A percentile compares a stretch with the other conserved stretches of the same genome.
phyloP scores from a whole-genome alignment of 108 stramenopile genomes.

The Asterionellopsis glacialis region DNA sequence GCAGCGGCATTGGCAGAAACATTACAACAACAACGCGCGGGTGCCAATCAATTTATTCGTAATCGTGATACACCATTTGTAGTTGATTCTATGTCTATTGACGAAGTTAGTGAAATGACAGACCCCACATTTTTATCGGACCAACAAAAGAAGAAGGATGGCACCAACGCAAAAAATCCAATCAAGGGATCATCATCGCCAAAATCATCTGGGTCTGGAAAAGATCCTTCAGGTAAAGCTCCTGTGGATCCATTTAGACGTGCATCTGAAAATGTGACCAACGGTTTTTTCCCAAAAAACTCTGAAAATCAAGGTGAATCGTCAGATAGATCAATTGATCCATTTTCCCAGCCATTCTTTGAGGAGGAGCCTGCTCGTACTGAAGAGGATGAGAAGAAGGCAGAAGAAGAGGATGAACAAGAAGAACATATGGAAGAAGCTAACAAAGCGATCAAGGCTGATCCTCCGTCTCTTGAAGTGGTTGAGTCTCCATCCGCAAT shows the following conservation, averaged over 20 bases:
- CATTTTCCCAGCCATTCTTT: background rate
- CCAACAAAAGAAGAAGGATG: background rate
- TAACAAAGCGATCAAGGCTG: too few relatives aligned
- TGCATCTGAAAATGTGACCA: background rate
- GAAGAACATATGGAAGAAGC: too few relatives aligned
- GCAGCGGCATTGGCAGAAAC: slow-evolving; percentile 8
- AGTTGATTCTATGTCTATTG: background rate
- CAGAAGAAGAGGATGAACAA: too few relatives aligned
- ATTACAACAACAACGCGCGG: background rate
- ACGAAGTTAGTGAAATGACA: slow-evolving; percentile 6
- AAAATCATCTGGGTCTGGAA: background rate
- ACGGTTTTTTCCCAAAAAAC: background rate
- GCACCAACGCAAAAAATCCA: background rate
- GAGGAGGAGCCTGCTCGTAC: background rate
- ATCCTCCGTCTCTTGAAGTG: too few relatives aligned
- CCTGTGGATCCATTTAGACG: background rate
- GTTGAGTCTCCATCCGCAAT: too few relatives aligned
- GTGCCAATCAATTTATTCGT: slow-evolving; percentile 1
- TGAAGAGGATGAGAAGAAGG: background rate
- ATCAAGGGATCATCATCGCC: background rate
- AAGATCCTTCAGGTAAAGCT: background rate
- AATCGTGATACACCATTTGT: background rate
- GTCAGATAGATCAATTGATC: background rate
- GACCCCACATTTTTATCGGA: slow-evolving; percentile 6
- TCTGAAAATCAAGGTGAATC: too few relatives aligned